A percentile compares a stretch with the other conserved stretches of the same genome.
Conservation (phyloP, 2,329 filamentous ascomycete species). For the Nothopassalora personata region DNA sequence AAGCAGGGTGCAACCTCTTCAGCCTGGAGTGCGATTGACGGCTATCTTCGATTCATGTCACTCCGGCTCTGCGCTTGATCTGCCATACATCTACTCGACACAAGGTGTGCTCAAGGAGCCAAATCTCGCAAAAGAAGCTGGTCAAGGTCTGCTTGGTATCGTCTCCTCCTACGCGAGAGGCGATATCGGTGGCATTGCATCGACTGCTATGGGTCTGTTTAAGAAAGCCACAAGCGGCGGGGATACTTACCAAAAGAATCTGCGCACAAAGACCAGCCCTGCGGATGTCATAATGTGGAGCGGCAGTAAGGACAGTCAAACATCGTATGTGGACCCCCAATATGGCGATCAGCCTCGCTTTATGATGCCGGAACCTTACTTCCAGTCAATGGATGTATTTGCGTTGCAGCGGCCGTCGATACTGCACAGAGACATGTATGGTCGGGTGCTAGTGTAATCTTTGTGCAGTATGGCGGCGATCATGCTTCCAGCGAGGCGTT, state of each 20-base stretch:
- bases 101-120: slow-evolving; percentile 76
- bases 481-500: slow-evolving; percentile 22
- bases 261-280: slow-evolving; percentile 84
- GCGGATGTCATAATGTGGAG: slow-evolving; percentile 98
- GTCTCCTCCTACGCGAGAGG: slow-evolving; percentile 76
- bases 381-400: background rate
- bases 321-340: slow-evolving; percentile 60
- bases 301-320: slow-evolving; percentile 92
- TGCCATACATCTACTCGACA: slow-evolving; percentile 76
- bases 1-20: slow-evolving; percentile 61
- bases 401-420: slow-evolving; percentile 1
- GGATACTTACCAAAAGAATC: slow-evolving; percentile 70
- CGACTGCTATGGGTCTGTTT: slow-evolving; percentile 73
- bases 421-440: slow-evolving; percentile 19
- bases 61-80: slow-evolving; percentile 69
- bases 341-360: slow-evolving; percentile 17
- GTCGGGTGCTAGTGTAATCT: slow-evolving; percentile 18
- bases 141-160: slow-evolving; percentile 63
- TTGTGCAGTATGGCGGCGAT: background rate
- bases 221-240: slow-evolving; percentile 82
- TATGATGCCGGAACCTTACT: background rate
- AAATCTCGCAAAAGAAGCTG: slow-evolving; percentile 74
- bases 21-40: slow-evolving; percentile 75
- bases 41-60: slow-evolving; percentile 80
- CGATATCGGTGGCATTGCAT: slow-evolving; percentile 75